phyloP scores from a whole-genome alignment of 768 basidiomycete species.

The Myochromella boudieri region DNA sequence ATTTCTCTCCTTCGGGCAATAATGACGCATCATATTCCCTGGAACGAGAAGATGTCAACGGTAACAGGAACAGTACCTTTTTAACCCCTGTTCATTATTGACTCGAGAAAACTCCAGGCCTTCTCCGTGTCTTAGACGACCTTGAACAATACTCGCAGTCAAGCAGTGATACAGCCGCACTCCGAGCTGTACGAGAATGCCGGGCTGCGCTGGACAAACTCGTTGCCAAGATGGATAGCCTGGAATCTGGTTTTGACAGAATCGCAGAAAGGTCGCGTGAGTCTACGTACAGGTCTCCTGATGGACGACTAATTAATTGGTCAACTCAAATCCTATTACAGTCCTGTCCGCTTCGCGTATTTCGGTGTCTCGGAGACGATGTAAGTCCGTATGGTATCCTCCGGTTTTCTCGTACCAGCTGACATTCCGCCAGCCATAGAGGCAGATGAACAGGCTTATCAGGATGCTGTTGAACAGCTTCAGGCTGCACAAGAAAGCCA shows the following conservation, averaged over 20 bases:
- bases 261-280: conserved; percentile 82
- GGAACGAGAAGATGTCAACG: conserved; percentile 70
- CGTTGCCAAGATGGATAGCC: conserved; percentile 72
- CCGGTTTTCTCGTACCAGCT: conserved; percentile 8
- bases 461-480: conserved; percentile 71
- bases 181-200: conserved; percentile 62
- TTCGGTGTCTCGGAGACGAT: conserved; percentile 64
- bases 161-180: conserved; percentile 42
- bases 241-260: conserved; percentile 81
- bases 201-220: conserved; percentile 65
- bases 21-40: conserved; percentile 65
- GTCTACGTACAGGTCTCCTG: too few species aligned
- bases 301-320: too few species aligned
- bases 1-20: conserved; percentile 72
- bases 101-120: conserved; percentile 36
- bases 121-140: conserved; percentile 64
- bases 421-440: conserved; percentile 52
- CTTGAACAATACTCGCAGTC: conserved; percentile 56
- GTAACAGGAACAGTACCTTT: conserved; percentile 39
- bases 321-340: conserved; percentile 27
- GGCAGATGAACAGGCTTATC: conserved; percentile 73
- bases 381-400: conserved; percentile 42
- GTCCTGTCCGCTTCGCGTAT: conserved; percentile 78
- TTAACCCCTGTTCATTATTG: conserved; percentile 4
- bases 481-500: conserved; percentile 57